Base-by-base conservation (phyloP, 2,329 filamentous ascomycete genomes). In the Shiraia sp. region DNA sequence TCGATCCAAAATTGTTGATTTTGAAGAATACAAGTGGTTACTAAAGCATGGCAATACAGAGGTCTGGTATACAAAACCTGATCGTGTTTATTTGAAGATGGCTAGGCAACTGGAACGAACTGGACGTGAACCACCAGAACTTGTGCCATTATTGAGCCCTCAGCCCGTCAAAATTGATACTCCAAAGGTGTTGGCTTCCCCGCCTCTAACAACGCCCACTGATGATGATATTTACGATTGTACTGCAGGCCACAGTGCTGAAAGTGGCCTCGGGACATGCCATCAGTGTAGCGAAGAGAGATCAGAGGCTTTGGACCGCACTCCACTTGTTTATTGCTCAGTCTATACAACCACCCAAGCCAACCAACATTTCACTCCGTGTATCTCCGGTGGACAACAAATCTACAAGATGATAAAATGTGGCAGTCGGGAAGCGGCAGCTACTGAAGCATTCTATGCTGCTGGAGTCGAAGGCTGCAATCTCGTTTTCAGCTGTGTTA, bases 331-430 rank as follows among this genome's bases (percentile, higher is more conserved):
- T 1, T 68, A 68, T 37, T 57, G 42, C 29, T 15, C 67, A 2
- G 49, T 68, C 0, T 32, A 68, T 12, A 58, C 50, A 7, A 59
- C 59, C 4, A 47, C 27, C n/a, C 57, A 64, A 22, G 52, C 50
- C 8, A 47, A 36, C 6, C 49, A 59, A 5, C 37, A 40, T 0
- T 53, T 55, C 16, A 32, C 44, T 2, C 40, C 19, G 2, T 25
- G 38, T 0, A 40, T 53, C 13, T 47, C 36, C 35, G 49, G 50
- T 4, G 63, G 61, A 6, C 42, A 32, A 10, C 49, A 53, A 16
- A 61, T 67, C 4, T 67, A 62, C 52, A 66, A 55, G 30, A 24
- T 68, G 6, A 33, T 63, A 28, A 61, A 53, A 25, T 68, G 59
- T 30, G 64, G 66, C 3, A 64, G 61, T 35, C 53, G 65, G 6